These are phyloP conservation scores for Trichoderma atroviride DNA, from an alignment of 2,329 filamentous ascomycete species.

Conservation along the genomic window DNA sequence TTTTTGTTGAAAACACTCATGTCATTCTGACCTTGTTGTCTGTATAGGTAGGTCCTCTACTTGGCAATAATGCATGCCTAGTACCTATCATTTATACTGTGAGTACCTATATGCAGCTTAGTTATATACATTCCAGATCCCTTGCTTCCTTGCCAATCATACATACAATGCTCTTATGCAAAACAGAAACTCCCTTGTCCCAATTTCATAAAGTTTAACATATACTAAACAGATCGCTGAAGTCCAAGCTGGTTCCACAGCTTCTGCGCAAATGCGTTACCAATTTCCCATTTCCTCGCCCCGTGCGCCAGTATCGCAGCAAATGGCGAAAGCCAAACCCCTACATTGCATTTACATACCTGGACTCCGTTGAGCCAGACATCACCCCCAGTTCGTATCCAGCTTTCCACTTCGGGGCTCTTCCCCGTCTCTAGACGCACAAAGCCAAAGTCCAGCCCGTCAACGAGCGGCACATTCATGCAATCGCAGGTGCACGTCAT, in stretches of 20 bases:
- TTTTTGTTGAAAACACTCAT: not conserved
- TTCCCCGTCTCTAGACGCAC: slow-evolving; percentile 15
- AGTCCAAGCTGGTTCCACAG: slow-evolving; percentile 23
- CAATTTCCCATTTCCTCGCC: slow-evolving; percentile 23
- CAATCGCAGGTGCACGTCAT: slow-evolving; percentile 30
- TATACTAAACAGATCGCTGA: not conserved
- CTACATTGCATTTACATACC: slow-evolving; percentile 23
- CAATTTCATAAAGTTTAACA: not conserved
- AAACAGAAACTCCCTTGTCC: not conserved
- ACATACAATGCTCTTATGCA: not conserved
- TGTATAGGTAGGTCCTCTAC: not conserved
- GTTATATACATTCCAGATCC: not conserved
- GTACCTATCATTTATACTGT: not conserved
- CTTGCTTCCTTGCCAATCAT: not conserved
- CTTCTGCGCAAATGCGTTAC: slow-evolving; percentile 24
- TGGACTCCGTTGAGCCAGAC: slow-evolving; percentile 22
- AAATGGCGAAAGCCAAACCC: slow-evolving; percentile 25
- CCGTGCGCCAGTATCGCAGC: slow-evolving; percentile 19
- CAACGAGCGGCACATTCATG: not conserved
- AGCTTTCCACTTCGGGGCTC: slow-evolving; percentile 24
- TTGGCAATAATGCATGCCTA: not conserved
- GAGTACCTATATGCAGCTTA: not conserved
- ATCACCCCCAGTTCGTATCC: slow-evolving; percentile 23
- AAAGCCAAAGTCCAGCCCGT: slow-evolving; percentile 23
- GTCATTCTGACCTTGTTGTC: not conserved